Evolutionary conservation across 1,284 basidiomycete genomes (phyloP).

Genomic region (Bjerkandera adusta): DNA sequence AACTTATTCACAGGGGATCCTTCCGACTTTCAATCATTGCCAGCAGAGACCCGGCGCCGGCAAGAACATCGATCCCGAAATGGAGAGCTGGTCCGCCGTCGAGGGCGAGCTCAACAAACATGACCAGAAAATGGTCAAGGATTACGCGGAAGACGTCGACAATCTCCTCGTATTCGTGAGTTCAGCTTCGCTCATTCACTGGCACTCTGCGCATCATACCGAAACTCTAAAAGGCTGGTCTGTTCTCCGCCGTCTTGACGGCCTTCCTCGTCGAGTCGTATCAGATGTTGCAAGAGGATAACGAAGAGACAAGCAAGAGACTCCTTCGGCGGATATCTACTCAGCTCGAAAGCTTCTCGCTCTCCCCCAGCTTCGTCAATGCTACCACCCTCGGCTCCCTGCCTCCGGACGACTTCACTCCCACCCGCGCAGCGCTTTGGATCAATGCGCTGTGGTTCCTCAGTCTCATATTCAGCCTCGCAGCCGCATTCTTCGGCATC

Average conservation of each 20-base stretch:
- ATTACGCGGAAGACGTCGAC: slow-evolving; percentile 8
- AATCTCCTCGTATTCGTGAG: slow-evolving; percentile 10
- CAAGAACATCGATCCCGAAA: too few relatives aligned
- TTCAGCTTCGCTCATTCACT: too few relatives aligned
- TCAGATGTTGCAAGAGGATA: not conserved
- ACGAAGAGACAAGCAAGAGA: not conserved
- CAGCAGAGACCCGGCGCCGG: too few relatives aligned
- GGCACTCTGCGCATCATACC: not conserved
- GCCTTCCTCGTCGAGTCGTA: slow-evolving; percentile 7
- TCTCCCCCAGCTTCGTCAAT: not conserved
- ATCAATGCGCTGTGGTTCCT: slow-evolving; percentile 18
- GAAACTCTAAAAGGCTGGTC: slow-evolving; percentile 7
- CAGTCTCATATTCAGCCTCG: slow-evolving; percentile 16
- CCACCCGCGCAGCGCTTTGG: not conserved
- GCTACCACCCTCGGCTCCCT: not conserved
- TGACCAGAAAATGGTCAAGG: slow-evolving; percentile 1
- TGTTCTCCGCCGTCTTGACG: slow-evolving; percentile 8
- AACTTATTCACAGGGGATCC: too few relatives aligned
- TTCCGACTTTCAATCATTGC: too few relatives aligned
- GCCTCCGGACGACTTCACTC: not conserved
- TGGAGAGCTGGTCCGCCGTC: slow-evolving; percentile 7
- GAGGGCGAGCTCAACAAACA: slow-evolving; percentile 4
- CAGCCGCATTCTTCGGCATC: slow-evolving; percentile 12
- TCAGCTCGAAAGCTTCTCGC: not conserved
- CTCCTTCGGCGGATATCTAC: not conserved